Percentiles rank a stretch among this genome's conserved stretches.
Conservation (phyloP, 345 rosid species). For the Geranium brycei region DNA sequence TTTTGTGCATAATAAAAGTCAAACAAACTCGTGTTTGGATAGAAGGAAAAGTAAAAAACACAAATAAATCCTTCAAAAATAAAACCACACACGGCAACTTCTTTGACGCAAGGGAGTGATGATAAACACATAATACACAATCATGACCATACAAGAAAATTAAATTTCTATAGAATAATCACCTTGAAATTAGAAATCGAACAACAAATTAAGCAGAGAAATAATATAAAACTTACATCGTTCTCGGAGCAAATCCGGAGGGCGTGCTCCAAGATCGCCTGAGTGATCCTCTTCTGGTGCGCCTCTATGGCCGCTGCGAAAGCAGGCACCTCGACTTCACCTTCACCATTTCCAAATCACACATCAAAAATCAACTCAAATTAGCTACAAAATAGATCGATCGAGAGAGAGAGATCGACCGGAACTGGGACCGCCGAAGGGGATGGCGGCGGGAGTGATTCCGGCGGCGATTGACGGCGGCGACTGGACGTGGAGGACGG, state of each 20-base stretch:
- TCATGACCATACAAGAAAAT: too few species aligned
- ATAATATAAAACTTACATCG: slow-evolving; percentile 19
- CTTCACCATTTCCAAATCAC: slow-evolving; percentile 19
- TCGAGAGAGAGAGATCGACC: slow-evolving; percentile 4
- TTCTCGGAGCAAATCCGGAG: slow-evolving; percentile 42
- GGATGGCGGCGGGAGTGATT: slow-evolving; percentile 69
- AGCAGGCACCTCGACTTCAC: slow-evolving; percentile 73
- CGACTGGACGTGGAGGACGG: slow-evolving; percentile 67
- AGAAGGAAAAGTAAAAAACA: too few species aligned
- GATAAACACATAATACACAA: too few species aligned
- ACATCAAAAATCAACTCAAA: neutral
- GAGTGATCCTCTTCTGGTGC: slow-evolving; percentile 67
- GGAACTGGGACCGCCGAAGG: slow-evolving; percentile 90
- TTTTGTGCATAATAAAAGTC: too few species aligned
- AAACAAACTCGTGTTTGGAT: too few species aligned
- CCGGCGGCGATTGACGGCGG: slow-evolving; percentile 67
- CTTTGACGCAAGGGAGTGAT: too few species aligned
- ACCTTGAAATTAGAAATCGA: neutral
- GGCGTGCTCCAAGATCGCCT: slow-evolving; percentile 49
- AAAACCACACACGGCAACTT: too few species aligned
- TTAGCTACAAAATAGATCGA: neutral
- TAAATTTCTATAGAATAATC: neutral
- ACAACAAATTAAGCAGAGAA: neutral
- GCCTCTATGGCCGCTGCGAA: slow-evolving; percentile 73
- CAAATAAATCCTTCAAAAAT: too few species aligned